These are phyloP conservation scores for Auxenochlorella pyrenoidosa DNA, from an alignment of 139 green algal genomes.

Conservation along the genomic window DNA sequence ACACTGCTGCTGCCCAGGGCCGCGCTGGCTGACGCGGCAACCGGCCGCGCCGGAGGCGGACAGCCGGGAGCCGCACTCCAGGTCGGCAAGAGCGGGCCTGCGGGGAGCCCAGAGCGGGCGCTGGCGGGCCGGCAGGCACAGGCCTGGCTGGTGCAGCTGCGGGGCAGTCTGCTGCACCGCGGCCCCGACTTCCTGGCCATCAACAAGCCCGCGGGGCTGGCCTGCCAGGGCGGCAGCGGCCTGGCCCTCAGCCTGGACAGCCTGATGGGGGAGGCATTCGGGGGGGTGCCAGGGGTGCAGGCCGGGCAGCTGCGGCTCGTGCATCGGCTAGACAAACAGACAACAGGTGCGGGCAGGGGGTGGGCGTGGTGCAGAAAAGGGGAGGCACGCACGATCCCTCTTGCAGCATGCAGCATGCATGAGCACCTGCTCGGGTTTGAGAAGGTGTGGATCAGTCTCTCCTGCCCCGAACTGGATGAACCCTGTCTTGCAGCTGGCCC, in stretches of 20 bases:
- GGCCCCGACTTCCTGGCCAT: slow-evolving; percentile 64
- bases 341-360: slow-evolving; percentile 35
- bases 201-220: slow-evolving; percentile 75
- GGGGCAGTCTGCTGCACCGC: slow-evolving; percentile 35
- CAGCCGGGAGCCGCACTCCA: background rate
- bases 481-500: no score
- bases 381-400: background rate
- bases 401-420: background rate
- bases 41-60: no score
- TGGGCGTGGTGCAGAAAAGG: background rate
- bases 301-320: slow-evolving; percentile 53
- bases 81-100: background rate
- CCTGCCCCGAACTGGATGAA: no score
- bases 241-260: slow-evolving; percentile 44
- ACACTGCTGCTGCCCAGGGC: slow-evolving; percentile 27
- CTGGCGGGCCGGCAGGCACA: background rate
- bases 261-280: slow-evolving; percentile 32
- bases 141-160: slow-evolving; percentile 17
- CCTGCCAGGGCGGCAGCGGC: slow-evolving; percentile 58
- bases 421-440: background rate
- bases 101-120: no score
- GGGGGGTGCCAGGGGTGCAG: background rate
- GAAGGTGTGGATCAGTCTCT: no score
- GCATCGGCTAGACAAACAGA: slow-evolving; percentile 68
- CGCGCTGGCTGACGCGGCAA: background rate